Conservation (phyloP, 2,329 filamentous ascomycete species). For the Cladophialophora carrionii region DNA sequence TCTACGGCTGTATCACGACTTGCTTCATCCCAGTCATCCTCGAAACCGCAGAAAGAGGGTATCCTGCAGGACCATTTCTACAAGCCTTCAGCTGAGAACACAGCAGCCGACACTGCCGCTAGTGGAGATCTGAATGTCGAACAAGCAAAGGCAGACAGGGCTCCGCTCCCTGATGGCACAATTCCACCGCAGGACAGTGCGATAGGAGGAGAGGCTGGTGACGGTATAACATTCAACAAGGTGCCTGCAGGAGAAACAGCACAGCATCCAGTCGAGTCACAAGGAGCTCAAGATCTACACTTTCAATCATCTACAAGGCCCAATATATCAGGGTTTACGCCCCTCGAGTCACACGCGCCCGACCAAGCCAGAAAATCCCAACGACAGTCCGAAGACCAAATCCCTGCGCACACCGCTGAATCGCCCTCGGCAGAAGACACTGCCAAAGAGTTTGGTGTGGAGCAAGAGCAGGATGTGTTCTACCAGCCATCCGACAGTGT, state of each 20-base stretch:
- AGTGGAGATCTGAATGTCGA: constrained; percentile 49
- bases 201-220: constrained; percentile 28
- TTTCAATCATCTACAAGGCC: constrained; percentile 47
- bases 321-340: constrained; percentile 48
- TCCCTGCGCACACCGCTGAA: constrained; percentile 57
- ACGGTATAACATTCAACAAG: constrained; percentile 31
- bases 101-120: constrained; percentile 44
- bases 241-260: constrained; percentile 39
- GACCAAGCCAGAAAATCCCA: constrained; percentile 53
- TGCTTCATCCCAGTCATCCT: constrained; percentile 47
- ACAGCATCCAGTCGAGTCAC: constrained; percentile 40
- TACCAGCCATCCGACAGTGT: constrained; percentile 55
- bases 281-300: constrained; percentile 42
- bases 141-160: constrained; percentile 51
- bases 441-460: constrained; percentile 45
- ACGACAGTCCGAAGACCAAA: constrained; percentile 55
- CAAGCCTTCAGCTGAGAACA: constrained; percentile 49
- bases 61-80: constrained; percentile 58
- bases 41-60: constrained; percentile 41
- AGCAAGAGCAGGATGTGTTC: constrained; percentile 63
- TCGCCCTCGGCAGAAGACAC: constrained; percentile 43
- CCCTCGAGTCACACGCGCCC: constrained; percentile 43
- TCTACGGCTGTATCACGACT: constrained; percentile 31
- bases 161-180: constrained; percentile 56
- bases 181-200: constrained; percentile 45